Conservation (phyloP, 495 filamentous ascomycete genomes). For the Penicillium taxi region DNA sequence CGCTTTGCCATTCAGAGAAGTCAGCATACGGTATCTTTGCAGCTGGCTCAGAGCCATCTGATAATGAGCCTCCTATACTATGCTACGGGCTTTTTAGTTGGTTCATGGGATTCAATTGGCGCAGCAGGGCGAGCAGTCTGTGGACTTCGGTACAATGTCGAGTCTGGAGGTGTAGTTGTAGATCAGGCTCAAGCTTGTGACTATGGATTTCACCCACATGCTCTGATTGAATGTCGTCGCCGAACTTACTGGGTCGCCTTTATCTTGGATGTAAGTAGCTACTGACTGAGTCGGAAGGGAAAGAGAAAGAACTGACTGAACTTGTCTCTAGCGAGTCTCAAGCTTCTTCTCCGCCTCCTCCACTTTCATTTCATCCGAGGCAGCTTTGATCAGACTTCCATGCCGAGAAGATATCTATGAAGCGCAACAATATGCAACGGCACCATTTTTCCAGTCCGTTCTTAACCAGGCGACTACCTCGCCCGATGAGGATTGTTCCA, state of each 20-base stretch:
- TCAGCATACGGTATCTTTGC: conserved; percentile 44
- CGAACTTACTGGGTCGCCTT: conserved; percentile 62
- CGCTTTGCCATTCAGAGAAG: conserved; percentile 48
- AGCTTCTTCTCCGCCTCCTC: conserved; percentile 45
- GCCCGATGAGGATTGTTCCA: conserved; percentile 23
- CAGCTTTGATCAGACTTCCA: conserved; percentile 56
- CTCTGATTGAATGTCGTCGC: conserved; percentile 55
- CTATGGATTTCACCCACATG: conserved; percentile 49
- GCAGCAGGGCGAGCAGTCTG: conserved; percentile 50
- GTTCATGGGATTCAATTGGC: conserved; percentile 54
- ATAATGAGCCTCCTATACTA: conserved; percentile 60
- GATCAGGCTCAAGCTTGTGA: conserved; percentile 38
- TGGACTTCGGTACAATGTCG: conserved; percentile 52
- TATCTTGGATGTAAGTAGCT: conserved; percentile 47
- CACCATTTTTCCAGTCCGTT: conserved; percentile 50
- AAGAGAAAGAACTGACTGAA: conserved; percentile 6
- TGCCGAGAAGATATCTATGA: conserved; percentile 52
- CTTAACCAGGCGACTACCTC: conserved; percentile 23
- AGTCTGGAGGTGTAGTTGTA: conserved; percentile 45
- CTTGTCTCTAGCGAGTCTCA: conserved; percentile 40
- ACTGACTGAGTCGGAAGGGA: not conserved
- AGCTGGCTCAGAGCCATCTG: conserved; percentile 54
- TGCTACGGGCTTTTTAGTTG: conserved; percentile 42
- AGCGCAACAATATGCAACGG: conserved; percentile 40
- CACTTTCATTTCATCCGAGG: conserved; percentile 38